Conservation (phyloP, 176 grass and related monocot species). For the Poa annua region DNA sequence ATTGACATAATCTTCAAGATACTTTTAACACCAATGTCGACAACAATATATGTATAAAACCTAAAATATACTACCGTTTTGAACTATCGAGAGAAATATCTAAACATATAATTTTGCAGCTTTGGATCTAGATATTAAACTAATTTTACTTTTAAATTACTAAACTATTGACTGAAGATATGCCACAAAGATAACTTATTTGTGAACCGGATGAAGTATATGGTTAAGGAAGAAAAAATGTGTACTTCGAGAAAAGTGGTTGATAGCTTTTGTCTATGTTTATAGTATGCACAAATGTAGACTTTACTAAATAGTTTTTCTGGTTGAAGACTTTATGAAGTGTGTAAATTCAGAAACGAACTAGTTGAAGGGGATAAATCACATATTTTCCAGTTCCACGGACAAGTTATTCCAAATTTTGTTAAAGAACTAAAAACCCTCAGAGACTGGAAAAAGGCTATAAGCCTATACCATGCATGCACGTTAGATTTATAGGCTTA, state of each 20-base stretch:
- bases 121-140: too few species aligned
- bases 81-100: too few species aligned
- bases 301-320: slow-evolving; percentile 5
- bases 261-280: neutral
- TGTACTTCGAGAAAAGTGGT: slow-evolving; percentile 31
- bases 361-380: slow-evolving; percentile 20
- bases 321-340: slow-evolving; percentile 6
- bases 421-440: neutral
- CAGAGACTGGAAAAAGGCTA: slow-evolving; percentile 36
- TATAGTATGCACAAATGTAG: slow-evolving; percentile 12
- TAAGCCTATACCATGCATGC: slow-evolving; percentile 40
- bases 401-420: slow-evolving; percentile 16
- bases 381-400: slow-evolving; percentile 11
- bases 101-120: too few species aligned
- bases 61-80: too few species aligned
- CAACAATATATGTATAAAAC: too few species aligned
- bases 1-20: neutral
- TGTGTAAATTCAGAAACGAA: slow-evolving; percentile 23
- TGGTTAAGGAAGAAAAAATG: too few species aligned
- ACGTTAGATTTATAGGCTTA: neutral
- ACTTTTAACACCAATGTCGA: too few species aligned
- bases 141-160: too few species aligned
- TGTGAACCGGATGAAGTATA: too few species aligned
- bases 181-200: too few species aligned
- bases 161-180: too few species aligned